These are phyloP conservation scores for Cercospora berteroae DNA, from an alignment of 2,329 filamentous ascomycete species.

Conservation along the genomic window DNA sequence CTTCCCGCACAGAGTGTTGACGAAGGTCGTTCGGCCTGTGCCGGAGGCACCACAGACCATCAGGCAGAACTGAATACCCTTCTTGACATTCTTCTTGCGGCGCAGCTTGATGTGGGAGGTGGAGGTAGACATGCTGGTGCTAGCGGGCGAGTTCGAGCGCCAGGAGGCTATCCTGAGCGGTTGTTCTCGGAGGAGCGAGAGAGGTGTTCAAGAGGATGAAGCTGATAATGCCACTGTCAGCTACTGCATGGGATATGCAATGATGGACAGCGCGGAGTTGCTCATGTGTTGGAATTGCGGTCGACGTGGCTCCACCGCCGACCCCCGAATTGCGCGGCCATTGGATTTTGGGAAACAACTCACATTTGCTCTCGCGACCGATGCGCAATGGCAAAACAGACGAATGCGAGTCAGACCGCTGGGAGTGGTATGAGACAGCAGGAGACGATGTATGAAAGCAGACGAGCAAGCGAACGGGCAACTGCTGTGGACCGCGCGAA, in stretches of 20 bases:
- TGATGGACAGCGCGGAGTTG: background rate
- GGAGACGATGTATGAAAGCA: background rate
- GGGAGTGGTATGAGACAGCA: background rate
- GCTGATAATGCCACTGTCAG: background rate
- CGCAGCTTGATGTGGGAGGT: conserved; percentile 75
- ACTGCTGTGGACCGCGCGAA: conserved; percentile 19
- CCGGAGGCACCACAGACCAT: conserved; percentile 99
- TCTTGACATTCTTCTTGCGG: conserved; percentile 99
- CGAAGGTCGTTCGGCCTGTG: conserved; percentile 97
- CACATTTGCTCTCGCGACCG: conserved; percentile 14
- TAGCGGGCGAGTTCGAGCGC: conserved; percentile 21
- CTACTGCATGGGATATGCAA: background rate
- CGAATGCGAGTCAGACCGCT: background rate
- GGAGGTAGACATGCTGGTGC: conserved; percentile 36
- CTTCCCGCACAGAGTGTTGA: conserved; percentile 98
- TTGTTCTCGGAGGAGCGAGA: conserved; percentile 12
- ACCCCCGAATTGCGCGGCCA: conserved; percentile 10
- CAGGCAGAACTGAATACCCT: conserved; percentile 99
- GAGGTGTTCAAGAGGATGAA: background rate
- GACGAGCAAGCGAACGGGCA: conserved; percentile 2
- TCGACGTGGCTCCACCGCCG: conserved; percentile 13
- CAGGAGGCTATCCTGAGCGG: conserved; percentile 28
- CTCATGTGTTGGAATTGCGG: background rate
- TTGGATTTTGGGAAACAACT: conserved; percentile 3
- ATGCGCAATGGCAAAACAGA: background rate